Conservation (phyloP, 495 filamentous ascomycete genomes). For the Talaromyces proteolyticus region DNA sequence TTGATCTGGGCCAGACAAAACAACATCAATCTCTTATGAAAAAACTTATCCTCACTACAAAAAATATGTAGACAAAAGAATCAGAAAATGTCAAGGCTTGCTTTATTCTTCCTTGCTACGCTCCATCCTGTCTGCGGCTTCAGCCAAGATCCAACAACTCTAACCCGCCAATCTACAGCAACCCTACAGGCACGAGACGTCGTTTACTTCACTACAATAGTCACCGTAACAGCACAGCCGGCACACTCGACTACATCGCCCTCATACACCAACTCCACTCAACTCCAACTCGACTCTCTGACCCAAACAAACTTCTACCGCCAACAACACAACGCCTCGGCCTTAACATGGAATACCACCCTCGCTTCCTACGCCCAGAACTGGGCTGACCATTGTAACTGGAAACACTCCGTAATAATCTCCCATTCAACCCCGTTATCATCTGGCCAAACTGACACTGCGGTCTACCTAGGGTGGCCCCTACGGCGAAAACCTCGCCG, state of each 20-base stretch:
- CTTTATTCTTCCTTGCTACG: background rate
- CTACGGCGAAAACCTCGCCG: conserved; percentile 74
- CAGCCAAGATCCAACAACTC: background rate
- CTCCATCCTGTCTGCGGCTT: background rate
- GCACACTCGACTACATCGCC: conserved; percentile 14
- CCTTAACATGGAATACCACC: conserved; percentile 60
- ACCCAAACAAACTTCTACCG: conserved; percentile 66
- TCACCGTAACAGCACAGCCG: conserved; percentile 17
- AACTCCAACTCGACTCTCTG: conserved; percentile 55
- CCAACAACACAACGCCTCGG: conserved; percentile 51
- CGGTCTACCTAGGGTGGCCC: conserved; percentile 45
- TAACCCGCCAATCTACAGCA: conserved; percentile 4
- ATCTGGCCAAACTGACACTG: background rate
- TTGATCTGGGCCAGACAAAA: no score
- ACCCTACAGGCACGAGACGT: background rate
- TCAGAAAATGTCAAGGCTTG: no score
- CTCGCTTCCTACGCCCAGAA: conserved; percentile 48
- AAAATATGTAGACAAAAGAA: no score
- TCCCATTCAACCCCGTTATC: background rate
- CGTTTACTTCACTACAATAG: no score
- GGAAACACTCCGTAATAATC: conserved; percentile 53
- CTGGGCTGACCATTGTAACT: conserved; percentile 50
- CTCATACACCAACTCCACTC: conserved; percentile 39
- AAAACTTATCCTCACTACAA: no score
- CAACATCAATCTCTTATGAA: no score